Evolutionary conservation across 805 yeast species (phyloP), one percentile per base, ranked within the genome.

Genomic region (Saccharomycopsis sp.): DNA sequence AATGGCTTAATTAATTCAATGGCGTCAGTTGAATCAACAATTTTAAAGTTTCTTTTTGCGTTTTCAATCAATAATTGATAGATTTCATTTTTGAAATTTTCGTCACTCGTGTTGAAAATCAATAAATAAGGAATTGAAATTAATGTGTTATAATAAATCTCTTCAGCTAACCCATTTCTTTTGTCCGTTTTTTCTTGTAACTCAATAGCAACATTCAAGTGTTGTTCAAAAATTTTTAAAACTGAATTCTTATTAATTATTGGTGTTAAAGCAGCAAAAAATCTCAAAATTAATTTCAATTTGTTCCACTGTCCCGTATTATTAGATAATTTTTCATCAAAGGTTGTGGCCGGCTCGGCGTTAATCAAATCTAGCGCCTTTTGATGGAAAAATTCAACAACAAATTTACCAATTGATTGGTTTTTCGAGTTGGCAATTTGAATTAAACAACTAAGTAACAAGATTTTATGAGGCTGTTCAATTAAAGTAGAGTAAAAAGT

Each of bases 381-480:
- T 21, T 72, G 71, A 52, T 82, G 88, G 52, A 86, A 70, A 62
- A 65, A 82, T 51, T 82, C 88, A 20, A 86, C 62, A 9, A 85
- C 74, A 40, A 75, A 74, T 53, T 77, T 75, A 41, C 94, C 90
- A 35, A 85, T 79, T 31, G 74, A 66, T 28, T 75, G 72, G 60
- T 77, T 78, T 47, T 72, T 72, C 20, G 82, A 68, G 62, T 83
- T 81, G 38, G 85, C 78, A 19, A 79, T 66, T 55, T 81, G 72
- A 4, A 88, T 64, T 52, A 87, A 67, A 6, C 80, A 77, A 22
- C 87, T 74, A 46, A 90, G 62, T n/a, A 80, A 74, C 11, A 81
- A 77, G 48, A 82, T 74, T 59, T 89, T 93, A 51, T 89, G 95
- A 0, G 99, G 97, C 61, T 90, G 96, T 61, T 93, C 97, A 23